A percentile compares a stretch with the other conserved stretches of the same genome.
phyloP scores from a whole-genome alignment of 2,329 filamentous ascomycete species.

The Epichloe coenophiala region DNA sequence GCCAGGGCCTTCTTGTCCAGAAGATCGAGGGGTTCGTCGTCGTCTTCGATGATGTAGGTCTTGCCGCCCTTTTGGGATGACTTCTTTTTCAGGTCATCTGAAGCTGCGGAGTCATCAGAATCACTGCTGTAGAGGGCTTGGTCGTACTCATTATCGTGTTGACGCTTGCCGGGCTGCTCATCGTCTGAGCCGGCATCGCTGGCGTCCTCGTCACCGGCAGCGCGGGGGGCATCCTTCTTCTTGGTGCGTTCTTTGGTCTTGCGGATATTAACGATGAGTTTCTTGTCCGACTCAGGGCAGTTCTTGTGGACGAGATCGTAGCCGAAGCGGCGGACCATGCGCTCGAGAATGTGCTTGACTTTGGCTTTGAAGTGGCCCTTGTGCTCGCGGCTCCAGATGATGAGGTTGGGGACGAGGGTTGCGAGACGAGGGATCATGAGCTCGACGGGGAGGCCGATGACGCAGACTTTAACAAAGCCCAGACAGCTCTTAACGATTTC shows the following conservation, averaged over 20 bases:
- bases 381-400: constrained; percentile 96
- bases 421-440: constrained; percentile 66
- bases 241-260: constrained; percentile 88
- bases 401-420: constrained; percentile 73
- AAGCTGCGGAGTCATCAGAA: constrained; percentile 37
- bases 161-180: constrained; percentile 29
- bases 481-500: constrained; percentile 92
- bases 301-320: constrained; percentile 65
- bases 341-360: constrained; percentile 94
- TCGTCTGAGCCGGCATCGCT: constrained; percentile 37
- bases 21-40: constrained; percentile 88
- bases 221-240: constrained; percentile 59
- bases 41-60: constrained; percentile 85
- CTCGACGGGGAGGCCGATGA: constrained; percentile 69
- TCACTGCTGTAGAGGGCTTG: constrained; percentile 85
- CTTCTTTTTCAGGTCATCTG: constrained; percentile 40
- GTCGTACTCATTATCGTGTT: constrained; percentile 88
- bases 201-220: constrained; percentile 42
- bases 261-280: constrained; percentile 85
- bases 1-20: constrained; percentile 80
- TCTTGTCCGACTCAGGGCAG: constrained; percentile 76
- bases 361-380: constrained; percentile 95
- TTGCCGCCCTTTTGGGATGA: constrained; percentile 45
- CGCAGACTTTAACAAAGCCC: constrained; percentile 91
- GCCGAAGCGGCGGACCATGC: constrained; percentile 85